phyloP scores from a whole-genome alignment of 108 stramenopile genomes.

The Tribonema minus region DNA sequence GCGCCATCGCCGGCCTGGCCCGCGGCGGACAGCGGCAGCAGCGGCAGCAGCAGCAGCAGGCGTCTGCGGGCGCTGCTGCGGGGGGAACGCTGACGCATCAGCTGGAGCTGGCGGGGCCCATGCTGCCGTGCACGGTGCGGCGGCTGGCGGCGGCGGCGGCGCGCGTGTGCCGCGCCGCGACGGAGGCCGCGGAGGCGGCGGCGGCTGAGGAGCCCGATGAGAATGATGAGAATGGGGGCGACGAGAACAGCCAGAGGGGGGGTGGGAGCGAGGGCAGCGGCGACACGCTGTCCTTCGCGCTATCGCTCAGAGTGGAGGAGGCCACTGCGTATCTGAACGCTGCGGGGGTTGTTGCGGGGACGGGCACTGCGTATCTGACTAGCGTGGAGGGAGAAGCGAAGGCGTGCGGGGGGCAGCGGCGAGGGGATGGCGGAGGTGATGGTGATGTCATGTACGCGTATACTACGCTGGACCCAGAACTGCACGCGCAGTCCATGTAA shows the following conservation, averaged over 20 bases:
- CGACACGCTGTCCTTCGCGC: background rate
- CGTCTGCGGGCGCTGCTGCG: background rate
- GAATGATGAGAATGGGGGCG: background rate
- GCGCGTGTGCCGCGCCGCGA: background rate
- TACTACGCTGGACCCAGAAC: too few relatives aligned
- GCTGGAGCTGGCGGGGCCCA: background rate
- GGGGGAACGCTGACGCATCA: too few relatives aligned
- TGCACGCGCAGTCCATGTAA: too few relatives aligned
- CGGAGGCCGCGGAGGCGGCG: background rate
- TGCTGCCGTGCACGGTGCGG: background rate
- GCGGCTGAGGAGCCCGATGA: background rate
- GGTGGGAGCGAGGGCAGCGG: background rate
- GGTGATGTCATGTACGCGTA: too few relatives aligned
- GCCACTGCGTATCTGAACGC: background rate
- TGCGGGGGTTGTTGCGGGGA: background rate
- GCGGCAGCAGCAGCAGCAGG: background rate
- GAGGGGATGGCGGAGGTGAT: too few relatives aligned
- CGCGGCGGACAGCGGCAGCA: background rate
- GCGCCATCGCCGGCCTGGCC: background rate
- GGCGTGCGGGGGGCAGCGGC: too few relatives aligned
- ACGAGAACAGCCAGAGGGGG: background rate
- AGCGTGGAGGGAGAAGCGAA: too few relatives aligned
- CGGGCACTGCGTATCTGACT: background rate
- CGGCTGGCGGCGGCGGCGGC: background rate
- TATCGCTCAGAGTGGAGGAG: background rate